These are phyloP conservation scores for Nicotiana tabacum DNA, from an alignment of 257 asterid species.

Conservation along the genomic window DNA sequence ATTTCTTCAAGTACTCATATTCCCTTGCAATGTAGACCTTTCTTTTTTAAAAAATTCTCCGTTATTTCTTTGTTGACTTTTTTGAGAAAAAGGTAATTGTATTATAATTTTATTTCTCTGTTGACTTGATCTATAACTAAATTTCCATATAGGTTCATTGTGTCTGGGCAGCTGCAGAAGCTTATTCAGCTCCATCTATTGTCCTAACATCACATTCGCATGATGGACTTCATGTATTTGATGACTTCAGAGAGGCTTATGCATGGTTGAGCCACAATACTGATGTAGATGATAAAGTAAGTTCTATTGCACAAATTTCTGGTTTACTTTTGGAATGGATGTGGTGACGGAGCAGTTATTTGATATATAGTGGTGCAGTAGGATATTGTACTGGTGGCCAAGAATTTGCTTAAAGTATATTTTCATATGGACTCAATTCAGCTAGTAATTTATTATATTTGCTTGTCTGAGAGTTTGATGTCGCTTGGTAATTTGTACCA, in stretches of 20 bases:
- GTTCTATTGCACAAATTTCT: slow-evolving; percentile 15
- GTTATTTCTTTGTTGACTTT: slow-evolving; percentile 6
- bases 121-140: slow-evolving; percentile 14
- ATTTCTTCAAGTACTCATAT: background rate
- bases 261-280: slow-evolving; percentile 98
- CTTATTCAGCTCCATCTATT: slow-evolving; percentile 98
- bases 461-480: background rate
- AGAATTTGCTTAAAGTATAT: background rate
- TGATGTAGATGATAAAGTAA: slow-evolving; percentile 94
- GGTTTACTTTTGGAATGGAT: background rate
- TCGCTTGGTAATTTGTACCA: background rate
- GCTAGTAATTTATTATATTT: background rate
- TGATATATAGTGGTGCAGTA: background rate
- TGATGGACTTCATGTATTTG: slow-evolving; percentile 96
- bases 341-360: background rate
- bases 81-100: background rate
- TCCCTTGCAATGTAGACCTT: background rate
- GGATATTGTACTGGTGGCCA: background rate
- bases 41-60: background rate
- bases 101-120: background rate
- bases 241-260: slow-evolving; percentile 99
- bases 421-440: background rate
- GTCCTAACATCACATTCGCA: slow-evolving; percentile 78
- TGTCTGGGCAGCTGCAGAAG: slow-evolving; percentile 99
- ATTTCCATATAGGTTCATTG: slow-evolving; percentile 67